Percentiles rank a stretch among this genome's conserved stretches.
phyloP scores from a whole-genome alignment of 2,329 filamentous ascomycete genomes.

The Botrytis hyacinthi region DNA sequence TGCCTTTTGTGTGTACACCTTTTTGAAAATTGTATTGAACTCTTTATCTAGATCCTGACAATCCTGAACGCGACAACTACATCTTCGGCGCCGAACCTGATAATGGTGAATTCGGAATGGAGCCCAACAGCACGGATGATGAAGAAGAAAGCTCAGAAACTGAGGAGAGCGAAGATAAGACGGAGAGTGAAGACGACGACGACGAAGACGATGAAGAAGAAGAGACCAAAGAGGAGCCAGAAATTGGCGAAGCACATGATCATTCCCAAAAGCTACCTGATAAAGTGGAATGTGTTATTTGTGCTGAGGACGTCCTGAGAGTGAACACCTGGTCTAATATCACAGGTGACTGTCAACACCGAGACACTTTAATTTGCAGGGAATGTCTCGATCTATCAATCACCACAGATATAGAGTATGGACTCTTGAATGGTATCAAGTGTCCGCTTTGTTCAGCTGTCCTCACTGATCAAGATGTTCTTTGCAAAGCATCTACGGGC shows the following conservation, averaged over 20 bases:
- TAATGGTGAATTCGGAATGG: neutral
- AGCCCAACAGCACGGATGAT: neutral
- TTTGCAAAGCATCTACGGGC: neutral
- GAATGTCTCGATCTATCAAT: conserved; percentile 13
- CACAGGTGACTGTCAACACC: neutral
- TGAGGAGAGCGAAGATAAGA: neutral
- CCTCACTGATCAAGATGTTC: neutral
- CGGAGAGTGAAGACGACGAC: neutral
- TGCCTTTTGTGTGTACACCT: neutral
- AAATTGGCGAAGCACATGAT: neutral
- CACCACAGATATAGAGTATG: neutral
- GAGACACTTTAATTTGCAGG: neutral
- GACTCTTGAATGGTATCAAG: neutral
- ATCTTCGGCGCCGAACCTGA: neutral
- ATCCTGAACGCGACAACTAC: neutral
- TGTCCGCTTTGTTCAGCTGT: conserved; percentile 6
- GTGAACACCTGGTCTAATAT: neutral
- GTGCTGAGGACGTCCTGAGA: neutral
- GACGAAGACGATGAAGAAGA: neutral
- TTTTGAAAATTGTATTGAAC: neutral
- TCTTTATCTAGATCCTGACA: neutral
- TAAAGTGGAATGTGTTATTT: neutral
- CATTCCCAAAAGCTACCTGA: neutral
- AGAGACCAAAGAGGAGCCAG: neutral
- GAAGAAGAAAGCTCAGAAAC: neutral